Evolutionary conservation across 176 grass and related monocot genomes (phyloP), one percentile per base, ranked within the genome.

Genomic region (Oryza coarctata): DNA sequence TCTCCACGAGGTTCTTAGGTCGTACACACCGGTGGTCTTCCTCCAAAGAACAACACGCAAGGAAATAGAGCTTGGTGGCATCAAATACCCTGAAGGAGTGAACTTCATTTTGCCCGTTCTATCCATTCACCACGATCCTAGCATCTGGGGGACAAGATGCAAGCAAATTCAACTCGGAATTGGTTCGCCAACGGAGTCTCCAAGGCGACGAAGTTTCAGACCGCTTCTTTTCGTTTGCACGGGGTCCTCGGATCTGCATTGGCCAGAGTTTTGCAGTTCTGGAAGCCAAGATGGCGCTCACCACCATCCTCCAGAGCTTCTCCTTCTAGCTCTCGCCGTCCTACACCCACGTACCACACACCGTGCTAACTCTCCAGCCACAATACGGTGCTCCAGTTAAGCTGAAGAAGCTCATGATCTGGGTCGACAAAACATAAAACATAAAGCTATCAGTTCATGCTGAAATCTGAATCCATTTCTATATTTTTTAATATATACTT

Each of bases 141-240:
- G 82, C 1, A 68, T 94, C 39, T 97, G 89, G 94, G 94, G 91
- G 94, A 4, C 18, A 91, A 30, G 89, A 92, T 12, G 82, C 79
- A 29, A 58, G n/a, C 1, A 73, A 94, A 14, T 97, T 97, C 85
- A 97, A 90, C 7, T 91, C 94, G 22, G 63, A 87, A 82, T n/a
- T n/a, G 94, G 38, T 97, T 97, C 27, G 82, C 85, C 2, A 80
- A 88, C 22, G 91, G 94, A 25, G 81, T 97, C 63, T 88, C 89
- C 3, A 92, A 90, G 44, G 89, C 89, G 1, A 86, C 84, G 2
- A 91, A 79, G 50, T 29, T 89, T 77, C 87, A 75, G 29, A 20
- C 63, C 0, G 89, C 85, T 97, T 92, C 85, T 88, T 94, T 39
- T 91, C 91, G 0, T 97, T 97, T 14, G 84, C 91, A 26, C 41